A percentile compares a stretch with the other conserved stretches of the same genome.
Conservation (phyloP, 176 grass and related monocot species). For the Carex kokanica region DNA sequence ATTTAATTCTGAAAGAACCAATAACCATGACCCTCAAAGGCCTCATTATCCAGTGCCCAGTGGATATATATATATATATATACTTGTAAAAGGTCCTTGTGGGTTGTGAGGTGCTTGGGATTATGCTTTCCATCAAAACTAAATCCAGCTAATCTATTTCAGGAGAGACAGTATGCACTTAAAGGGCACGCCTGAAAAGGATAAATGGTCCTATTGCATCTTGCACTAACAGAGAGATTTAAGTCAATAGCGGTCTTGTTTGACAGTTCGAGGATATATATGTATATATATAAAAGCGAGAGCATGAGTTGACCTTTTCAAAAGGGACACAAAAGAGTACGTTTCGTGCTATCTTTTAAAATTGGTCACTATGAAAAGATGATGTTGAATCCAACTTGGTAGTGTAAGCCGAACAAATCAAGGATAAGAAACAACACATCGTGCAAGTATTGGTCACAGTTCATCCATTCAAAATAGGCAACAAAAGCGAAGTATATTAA, state of each 20-base stretch:
- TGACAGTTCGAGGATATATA: constrained; percentile 17
- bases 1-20: background rate
- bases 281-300: background rate
- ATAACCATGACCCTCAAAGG: background rate
- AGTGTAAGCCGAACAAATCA: background rate
- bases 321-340: constrained; percentile 7
- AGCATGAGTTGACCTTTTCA: constrained; percentile 21
- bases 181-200: constrained; percentile 25
- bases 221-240: constrained; percentile 17
- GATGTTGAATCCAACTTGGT: constrained; percentile 24
- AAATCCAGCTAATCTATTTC: constrained; percentile 12
- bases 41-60: background rate
- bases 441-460: constrained; percentile 22
- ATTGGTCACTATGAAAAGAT: constrained; percentile 31
- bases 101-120: background rate
- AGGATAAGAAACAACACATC: constrained; percentile 17
- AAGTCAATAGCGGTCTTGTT: constrained; percentile 17
- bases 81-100: background rate
- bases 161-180: constrained; percentile 21
- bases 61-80: background rate
- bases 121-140: constrained; percentile 8
- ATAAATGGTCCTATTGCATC: constrained; percentile 13
- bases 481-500: constrained; percentile 34
- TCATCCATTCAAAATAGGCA: constrained; percentile 31
- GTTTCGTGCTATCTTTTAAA: constrained; percentile 20